A percentile compares a stretch with the other conserved stretches of the same genome.
phyloP scores from a whole-genome alignment of 768 basidiomycete genomes.

The Pleurotus cornucopiae region DNA sequence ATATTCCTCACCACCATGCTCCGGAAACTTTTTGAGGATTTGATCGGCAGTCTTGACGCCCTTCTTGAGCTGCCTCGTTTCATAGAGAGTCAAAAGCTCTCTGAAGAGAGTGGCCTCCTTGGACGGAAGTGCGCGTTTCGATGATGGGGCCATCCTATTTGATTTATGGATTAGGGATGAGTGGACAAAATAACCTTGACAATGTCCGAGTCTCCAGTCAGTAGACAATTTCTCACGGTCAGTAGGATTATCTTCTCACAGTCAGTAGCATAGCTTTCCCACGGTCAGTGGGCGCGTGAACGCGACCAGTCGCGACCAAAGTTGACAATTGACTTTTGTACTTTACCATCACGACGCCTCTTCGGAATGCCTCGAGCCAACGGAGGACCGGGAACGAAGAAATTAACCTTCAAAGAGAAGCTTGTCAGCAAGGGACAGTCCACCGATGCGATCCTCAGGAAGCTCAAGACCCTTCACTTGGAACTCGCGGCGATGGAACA shows the following conservation, averaged over 20 bases:
- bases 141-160: conserved; percentile 11
- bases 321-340: not conserved
- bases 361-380: conserved; percentile 66
- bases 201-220: too few relatives aligned
- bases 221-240: too few relatives aligned
- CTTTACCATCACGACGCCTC: conserved; percentile 8
- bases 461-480: conserved; percentile 72
- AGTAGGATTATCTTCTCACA: too few relatives aligned
- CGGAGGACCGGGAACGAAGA: conserved; percentile 51
- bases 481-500: conserved; percentile 85
- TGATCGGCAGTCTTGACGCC: conserved; percentile 88
- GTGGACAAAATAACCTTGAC: too few relatives aligned
- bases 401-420: conserved; percentile 78
- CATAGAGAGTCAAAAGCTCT: conserved; percentile 83
- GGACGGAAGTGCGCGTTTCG: conserved; percentile 61
- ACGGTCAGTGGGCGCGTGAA: not conserved
- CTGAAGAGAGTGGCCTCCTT: conserved; percentile 87
- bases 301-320: not conserved
- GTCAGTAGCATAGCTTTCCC: too few relatives aligned
- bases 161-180: too few relatives aligned
- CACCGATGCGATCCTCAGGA: conserved; percentile 82
- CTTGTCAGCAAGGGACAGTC: conserved; percentile 71
- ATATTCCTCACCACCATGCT: conserved; percentile 78
- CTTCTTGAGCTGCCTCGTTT: conserved; percentile 83
- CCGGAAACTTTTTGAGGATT: conserved; percentile 92